Base-by-base conservation (phyloP, 2,329 filamentous ascomycete genomes). In the Fusarium palustre region DNA sequence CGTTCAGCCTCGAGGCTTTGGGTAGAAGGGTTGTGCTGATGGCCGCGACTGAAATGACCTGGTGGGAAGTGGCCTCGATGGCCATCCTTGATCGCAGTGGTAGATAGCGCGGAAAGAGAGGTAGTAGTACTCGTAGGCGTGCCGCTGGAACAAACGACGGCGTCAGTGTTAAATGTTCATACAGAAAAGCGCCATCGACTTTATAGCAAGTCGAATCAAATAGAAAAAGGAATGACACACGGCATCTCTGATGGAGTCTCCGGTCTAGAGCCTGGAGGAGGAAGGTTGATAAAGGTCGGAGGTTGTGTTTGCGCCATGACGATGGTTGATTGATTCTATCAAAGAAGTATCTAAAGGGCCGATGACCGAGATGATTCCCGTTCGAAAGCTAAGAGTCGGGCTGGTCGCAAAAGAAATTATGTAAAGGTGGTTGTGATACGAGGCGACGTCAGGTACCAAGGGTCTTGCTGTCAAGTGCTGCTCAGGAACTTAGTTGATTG, bases 81-180 rank as follows among this genome's bases (percentile, higher is more conserved):
- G 73, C 95, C 95, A 78, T 98, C 95, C 81, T 97, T 97, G 85
- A 97, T 97, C 53, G 95, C 95, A 15, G 93, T 96, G 20, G 95
- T 97, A 18, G 93, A 97, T 48, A 98, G 87, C 41, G 94, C 91
- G 28, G 93, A 97, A 75, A 98, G 90, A 53, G 94, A 97, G 15
- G 94, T 97, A 5, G 93, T 97, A 41, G 92, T 91, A 71, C 93
- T 97, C 70, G 96, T 97, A 5, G 95, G 95, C 4, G 95, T 98
- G 75, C 95, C 94, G 69, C 93, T 97, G 68, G 56, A 70, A 52
- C 60, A 56, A 53, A 46, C 25, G 46, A 59, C 25, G 58, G 64
- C 47, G 63, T 60, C 58, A 66, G 59, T 55, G 53, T 30, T 60
- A 16, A 49, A 18, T 11, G 25, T 58, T 50, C 42, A 56, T 41